Percentiles rank a stretch among this genome's conserved stretches.
Evolutionary conservation across 805 yeast species (phyloP).

Genomic region (Yarrowia alimentaria): DNA sequence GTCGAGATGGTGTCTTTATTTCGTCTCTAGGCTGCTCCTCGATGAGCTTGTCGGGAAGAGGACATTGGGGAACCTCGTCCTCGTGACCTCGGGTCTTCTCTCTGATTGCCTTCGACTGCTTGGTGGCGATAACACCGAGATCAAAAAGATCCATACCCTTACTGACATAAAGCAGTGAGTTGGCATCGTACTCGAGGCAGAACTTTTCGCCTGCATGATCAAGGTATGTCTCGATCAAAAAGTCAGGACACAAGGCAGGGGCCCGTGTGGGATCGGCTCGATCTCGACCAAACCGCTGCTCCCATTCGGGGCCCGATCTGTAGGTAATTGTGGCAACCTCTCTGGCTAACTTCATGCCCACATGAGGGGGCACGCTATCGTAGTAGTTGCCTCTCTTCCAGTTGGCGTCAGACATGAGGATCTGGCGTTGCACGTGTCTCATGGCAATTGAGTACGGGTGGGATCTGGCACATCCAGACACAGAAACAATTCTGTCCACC

Average conservation of each 20-base stretch:
- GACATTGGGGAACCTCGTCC: conserved; percentile 36
- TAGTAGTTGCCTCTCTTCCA: conserved; percentile 92
- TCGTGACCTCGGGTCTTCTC: conserved; percentile 11
- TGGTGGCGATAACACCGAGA: conserved; percentile 47
- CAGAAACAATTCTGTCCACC: conserved; percentile 71
- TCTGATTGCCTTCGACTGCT: conserved; percentile 28
- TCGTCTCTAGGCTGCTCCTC: conserved; percentile 50
- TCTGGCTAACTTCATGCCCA: conserved; percentile 91
- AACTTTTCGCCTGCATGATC: conserved; percentile 96
- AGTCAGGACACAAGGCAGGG: conserved; percentile 92
- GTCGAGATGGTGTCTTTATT: conserved; percentile 49
- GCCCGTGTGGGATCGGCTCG: conserved; percentile 73
- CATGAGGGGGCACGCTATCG: conserved; percentile 78
- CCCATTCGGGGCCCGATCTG: conserved; percentile 98
- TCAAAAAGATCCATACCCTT: conserved; percentile 96
- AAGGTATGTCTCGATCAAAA: conserved; percentile 84
- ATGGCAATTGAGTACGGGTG: conserved; percentile 93
- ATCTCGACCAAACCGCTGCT: conserved; percentile 82
- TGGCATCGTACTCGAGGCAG: conserved; percentile 86
- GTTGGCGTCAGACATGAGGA: conserved; percentile 88
- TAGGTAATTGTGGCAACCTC: conserved; percentile 93
- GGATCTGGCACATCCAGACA: conserved; percentile 89
- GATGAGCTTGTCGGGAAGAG: conserved; percentile 53
- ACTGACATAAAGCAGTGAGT: conserved; percentile 79
- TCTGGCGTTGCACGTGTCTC: conserved; percentile 91